Evolutionary conservation across 2,329 filamentous ascomycete species (phyloP).

Genomic region (Sporothrix mexicana): DNA sequence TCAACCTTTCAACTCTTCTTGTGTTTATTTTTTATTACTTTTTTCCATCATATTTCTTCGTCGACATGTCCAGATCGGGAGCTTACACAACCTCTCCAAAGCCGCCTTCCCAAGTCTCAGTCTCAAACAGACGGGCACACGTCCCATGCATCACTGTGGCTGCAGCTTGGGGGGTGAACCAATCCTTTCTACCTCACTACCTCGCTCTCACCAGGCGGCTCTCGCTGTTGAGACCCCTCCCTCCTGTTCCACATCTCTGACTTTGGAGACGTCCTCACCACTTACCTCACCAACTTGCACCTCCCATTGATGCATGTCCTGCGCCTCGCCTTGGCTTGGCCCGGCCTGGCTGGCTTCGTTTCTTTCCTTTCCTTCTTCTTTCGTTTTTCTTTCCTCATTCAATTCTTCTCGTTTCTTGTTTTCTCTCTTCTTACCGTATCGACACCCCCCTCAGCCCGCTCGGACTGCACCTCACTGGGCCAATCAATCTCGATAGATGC

Average conservation of each 20-base stretch:
- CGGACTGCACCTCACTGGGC: neutral
- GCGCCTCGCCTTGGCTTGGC: slow-evolving; percentile 9
- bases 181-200: slow-evolving; percentile 1
- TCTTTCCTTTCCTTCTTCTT: neutral
- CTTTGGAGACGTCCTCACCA: neutral
- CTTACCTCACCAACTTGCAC: neutral
- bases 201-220: neutral
- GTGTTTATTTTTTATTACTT: neutral
- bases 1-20: neutral
- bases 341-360: neutral
- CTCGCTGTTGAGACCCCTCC: no score
- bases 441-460: neutral
- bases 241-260: neutral
- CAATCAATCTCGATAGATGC: neutral
- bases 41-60: neutral
- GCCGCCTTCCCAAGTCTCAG: neutral
- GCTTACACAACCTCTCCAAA: neutral
- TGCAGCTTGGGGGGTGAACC: slow-evolving; percentile 17
- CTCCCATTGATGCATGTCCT: neutral
- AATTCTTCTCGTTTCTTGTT: neutral
- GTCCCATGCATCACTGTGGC: neutral
- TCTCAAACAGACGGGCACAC: neutral
- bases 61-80: neutral
- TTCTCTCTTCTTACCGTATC: neutral
- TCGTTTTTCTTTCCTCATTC: neutral